Base-by-base conservation (phyloP, 2,329 filamentous ascomycete species). In the Chaetomium strumarium region DNA sequence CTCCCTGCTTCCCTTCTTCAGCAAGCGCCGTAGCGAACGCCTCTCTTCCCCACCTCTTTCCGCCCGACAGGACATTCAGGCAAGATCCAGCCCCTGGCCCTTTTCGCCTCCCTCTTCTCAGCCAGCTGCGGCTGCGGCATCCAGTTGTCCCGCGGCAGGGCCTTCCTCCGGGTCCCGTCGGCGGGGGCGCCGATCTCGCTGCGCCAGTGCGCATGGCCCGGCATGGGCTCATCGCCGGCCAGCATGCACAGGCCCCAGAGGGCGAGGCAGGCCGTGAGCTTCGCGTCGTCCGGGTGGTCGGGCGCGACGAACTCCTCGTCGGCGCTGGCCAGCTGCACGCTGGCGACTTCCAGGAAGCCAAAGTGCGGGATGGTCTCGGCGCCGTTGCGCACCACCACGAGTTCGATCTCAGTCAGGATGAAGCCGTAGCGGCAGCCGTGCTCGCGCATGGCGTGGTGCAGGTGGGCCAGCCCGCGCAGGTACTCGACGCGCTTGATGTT, bases 381-480 rank as follows among this genome's bases (percentile, higher is more conserved):
- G 48, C 91, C 90, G 60, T 87, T 88, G 63, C 91, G 88, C 1
- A 96, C 90, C 62, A 93, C 84, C 37, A 96, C 85, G 9, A 96
- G 83, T 72, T 97, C 92, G 62, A 96, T 96, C 72, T 96, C 92
- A 1, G 90, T 96, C 65, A 96, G 83, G 69, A 97, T 92, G 75
- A 96, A 97, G 50, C 92, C 92, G 69, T 96, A 97, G 54, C 92
- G 85, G 67, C 89, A 95, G 60, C 85, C 84, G 72, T 96, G 88
- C 72, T 95, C 90, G 68, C 92, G 90, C 90, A 96, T 96, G 65
- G 85, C 84, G 66, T 88, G 82, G 70, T 97, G 92, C 41, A 96
- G 75, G 62, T 95, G 89, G 0, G 90, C 79, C 5, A 97, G 81
- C 1, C 89, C 89, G 46, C 87, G 85, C 17, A 96, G 84, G 73